Evolutionary conservation across 495 filamentous ascomycete genomes (phyloP), one percentile per base, ranked within the genome.

Genomic region (Aspergillus ostianus): DNA sequence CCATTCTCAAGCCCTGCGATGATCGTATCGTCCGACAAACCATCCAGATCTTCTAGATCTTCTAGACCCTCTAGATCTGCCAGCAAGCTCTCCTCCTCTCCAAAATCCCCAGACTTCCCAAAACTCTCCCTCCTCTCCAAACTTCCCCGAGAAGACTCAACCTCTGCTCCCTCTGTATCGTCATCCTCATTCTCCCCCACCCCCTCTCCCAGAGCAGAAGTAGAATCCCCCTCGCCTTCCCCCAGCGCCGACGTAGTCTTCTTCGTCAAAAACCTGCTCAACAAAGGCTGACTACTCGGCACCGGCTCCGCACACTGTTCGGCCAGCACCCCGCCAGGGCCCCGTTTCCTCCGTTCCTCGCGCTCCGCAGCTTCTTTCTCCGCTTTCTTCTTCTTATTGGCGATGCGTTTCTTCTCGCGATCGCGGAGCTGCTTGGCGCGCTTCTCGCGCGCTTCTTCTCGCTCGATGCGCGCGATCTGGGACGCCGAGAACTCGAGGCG

Each of bases 211-310:
- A 60, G 36, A 13, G 50, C 30, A 3, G 47, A 51, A n/a, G 60
- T 53, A 13, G 62, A 53, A 49, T 23, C 56, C 45, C 29, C 59
- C 46, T 26, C 23, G 23, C 23, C 23, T 26, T 4, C 23, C 2
- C 46, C 44, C 23, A 20, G 47, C 12, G 52, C 44, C 2, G 59
- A 44, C 0, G 13, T 44, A 29, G 62, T 63, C 26, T 36, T 45
- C 56, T 65, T 66, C 19, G 61, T 67, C 32, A 81, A 62, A 53
- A 83, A 83, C 19, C 64, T 73, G 20, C 75, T 75, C 21, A 83
- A 70, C 48, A 74, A 63, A 6, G 75, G 74, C 61, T 82, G 80
- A 59, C 80, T 83, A 2, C 79, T 72, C 23, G 80, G 68, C 30
- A 82, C 73, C 53, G 66, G 70, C 20, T 60, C 26, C 17, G 64